Evolutionary conservation across 129 eudicot genomes (phyloP).

Genomic region (Logfia minima): DNA sequence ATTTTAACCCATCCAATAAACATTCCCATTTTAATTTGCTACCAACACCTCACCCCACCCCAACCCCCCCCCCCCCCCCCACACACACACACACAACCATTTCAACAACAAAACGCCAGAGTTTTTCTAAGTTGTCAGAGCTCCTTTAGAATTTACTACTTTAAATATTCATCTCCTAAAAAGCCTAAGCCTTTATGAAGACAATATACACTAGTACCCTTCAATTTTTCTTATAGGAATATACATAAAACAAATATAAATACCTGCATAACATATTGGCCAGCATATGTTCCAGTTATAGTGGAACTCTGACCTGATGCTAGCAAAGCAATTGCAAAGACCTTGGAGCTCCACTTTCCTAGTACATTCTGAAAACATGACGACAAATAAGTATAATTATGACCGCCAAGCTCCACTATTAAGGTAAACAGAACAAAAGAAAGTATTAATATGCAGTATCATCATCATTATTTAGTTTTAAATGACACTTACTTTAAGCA

Average conservation of each 20-base stretch:
- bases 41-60: background rate
- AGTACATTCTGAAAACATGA: slow-evolving; percentile 59
- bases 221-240: too few relatives aligned
- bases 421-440: slow-evolving; percentile 1
- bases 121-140: background rate
- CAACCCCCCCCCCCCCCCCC: too few relatives aligned
- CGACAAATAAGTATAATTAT: background rate
- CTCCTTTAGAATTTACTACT: background rate
- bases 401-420: slow-evolving; percentile 12
- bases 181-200: background rate
- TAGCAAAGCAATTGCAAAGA: slow-evolving; percentile 92
- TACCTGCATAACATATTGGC: slow-evolving; percentile 99
- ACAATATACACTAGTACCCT: background rate
- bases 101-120: background rate
- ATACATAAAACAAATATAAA: background rate
- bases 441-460: background rate
- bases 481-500: slow-evolving; percentile 64
- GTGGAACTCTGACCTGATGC: slow-evolving; percentile 99
- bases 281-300: slow-evolving; percentile 98
- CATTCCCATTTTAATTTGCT: background rate
- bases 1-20: background rate
- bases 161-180: background rate
- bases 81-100: too few relatives aligned
- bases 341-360: slow-evolving; percentile 95
- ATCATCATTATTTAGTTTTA: background rate